Evolutionary conservation across 2,329 filamentous ascomycete species (phyloP).

Genomic region (Cytospora piceicola): DNA sequence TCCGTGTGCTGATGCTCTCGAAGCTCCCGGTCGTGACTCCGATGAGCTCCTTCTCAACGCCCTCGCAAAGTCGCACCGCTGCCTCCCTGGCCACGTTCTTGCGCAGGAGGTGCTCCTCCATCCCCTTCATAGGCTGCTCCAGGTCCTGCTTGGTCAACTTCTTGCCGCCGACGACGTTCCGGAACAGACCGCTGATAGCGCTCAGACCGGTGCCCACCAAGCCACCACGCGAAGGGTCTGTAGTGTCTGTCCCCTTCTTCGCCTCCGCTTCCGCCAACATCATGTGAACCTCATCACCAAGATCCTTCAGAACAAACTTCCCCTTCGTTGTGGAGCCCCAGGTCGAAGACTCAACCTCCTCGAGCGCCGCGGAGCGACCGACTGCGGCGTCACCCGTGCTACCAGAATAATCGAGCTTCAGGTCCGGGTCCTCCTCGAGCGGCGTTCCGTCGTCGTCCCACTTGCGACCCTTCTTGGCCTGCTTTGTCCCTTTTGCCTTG

Average conservation of each 20-base stretch:
- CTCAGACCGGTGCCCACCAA: constrained; percentile 79
- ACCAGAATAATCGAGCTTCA: constrained; percentile 88
- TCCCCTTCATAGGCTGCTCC: constrained; percentile 88
- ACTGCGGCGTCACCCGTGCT: constrained; percentile 56
- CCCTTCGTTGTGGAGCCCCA: constrained; percentile 91
- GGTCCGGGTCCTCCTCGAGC: constrained; percentile 79
- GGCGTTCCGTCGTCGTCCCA: constrained; percentile 91
- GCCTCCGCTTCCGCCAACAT: constrained; percentile 83
- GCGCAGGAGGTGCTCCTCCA: constrained; percentile 91
- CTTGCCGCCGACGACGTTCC: constrained; percentile 94
- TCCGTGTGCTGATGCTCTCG: constrained; percentile 81
- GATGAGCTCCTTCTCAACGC: constrained; percentile 86
- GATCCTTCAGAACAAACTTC: constrained; percentile 89
- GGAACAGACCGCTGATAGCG: constrained; percentile 85
- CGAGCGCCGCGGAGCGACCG: constrained; percentile 63
- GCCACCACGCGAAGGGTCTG: constrained; percentile 57
- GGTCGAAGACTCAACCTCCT: constrained; percentile 75
- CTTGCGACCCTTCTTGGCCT: constrained; percentile 81
- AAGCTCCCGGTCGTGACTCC: constrained; percentile 92
- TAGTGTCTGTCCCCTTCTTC: constrained; percentile 52
- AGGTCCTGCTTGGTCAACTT: constrained; percentile 86
- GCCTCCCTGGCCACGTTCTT: constrained; percentile 98
- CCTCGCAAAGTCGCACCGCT: constrained; percentile 85
- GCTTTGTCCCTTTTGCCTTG: constrained; percentile 60
- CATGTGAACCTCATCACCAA: constrained; percentile 90